A percentile compares a stretch with the other conserved stretches of the same genome.
Evolutionary conservation across 2,329 filamentous ascomycete species (phyloP).

Genomic region (Beauveria rudraprayagi): DNA sequence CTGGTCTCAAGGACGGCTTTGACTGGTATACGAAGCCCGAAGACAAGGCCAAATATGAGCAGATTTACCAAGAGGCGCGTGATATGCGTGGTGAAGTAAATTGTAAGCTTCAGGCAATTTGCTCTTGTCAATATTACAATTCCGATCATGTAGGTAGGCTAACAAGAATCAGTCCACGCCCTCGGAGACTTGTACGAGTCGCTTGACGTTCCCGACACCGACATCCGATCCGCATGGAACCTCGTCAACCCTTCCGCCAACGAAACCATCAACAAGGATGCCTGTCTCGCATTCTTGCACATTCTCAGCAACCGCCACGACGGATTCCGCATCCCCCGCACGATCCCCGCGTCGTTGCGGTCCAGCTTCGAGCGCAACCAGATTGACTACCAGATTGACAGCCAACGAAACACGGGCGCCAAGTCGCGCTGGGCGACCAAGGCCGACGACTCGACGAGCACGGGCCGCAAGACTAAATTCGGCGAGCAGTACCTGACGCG

Average conservation of each 20-base stretch:
- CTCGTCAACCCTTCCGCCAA: slow-evolving; percentile 86
- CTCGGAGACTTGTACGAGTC: slow-evolving; percentile 80
- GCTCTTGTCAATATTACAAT: background rate
- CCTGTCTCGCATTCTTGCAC: slow-evolving; percentile 87
- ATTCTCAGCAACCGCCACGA: slow-evolving; percentile 95
- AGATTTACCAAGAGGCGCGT: slow-evolving; percentile 90
- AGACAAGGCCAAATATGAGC: slow-evolving; percentile 91
- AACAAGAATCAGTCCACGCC: slow-evolving; percentile 51
- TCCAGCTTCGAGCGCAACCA: slow-evolving; percentile 90
- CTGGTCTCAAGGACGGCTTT: slow-evolving; percentile 88
- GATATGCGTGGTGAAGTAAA: slow-evolving; percentile 78
- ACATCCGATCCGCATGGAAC: slow-evolving; percentile 92
- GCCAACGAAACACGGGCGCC: slow-evolving; percentile 48
- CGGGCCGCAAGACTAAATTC: slow-evolving; percentile 92
- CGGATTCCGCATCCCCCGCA: slow-evolving; percentile 86
- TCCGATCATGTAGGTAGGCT: background rate
- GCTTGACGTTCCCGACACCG: slow-evolving; percentile 64
- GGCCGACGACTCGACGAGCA: slow-evolving; percentile 70
- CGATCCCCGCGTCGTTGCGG: slow-evolving; percentile 83
- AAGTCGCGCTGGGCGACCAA: slow-evolving; percentile 72
- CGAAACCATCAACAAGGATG: slow-evolving; percentile 85
- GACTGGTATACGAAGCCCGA: slow-evolving; percentile 98
- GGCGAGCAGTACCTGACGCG: slow-evolving; percentile 93
- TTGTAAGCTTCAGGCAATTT: slow-evolving; percentile 44
- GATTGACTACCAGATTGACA: slow-evolving; percentile 92